Percentiles rank a stretch among this genome's conserved stretches.
Evolutionary conservation across 768 basidiomycete species (phyloP).

Genomic region (Termitomyces sp.): DNA sequence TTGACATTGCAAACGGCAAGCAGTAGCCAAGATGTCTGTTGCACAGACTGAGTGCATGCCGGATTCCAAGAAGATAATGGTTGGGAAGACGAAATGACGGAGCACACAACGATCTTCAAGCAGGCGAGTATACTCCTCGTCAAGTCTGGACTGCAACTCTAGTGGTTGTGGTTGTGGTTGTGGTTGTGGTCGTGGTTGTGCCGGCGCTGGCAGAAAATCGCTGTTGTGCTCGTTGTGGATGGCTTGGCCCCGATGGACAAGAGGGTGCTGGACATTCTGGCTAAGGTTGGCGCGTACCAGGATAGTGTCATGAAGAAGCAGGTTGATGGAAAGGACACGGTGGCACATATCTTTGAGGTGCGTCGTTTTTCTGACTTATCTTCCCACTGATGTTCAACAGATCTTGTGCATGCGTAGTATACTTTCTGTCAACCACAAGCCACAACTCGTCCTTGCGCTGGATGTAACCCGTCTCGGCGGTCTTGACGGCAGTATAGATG

Average conservation of each 20-base stretch:
- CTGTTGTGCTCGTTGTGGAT: constrained; percentile 85
- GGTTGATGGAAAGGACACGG: constrained; percentile 80
- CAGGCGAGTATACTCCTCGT: too few relatives aligned
- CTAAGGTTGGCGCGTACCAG: constrained; percentile 89
- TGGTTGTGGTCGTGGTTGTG: too few relatives aligned
- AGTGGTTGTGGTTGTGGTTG: too few relatives aligned
- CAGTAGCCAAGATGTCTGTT: too few relatives aligned
- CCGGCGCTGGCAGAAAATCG: constrained; percentile 93
- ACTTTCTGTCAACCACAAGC: constrained; percentile 85
- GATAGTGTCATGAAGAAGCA: constrained; percentile 95
- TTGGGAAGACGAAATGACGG: too few relatives aligned
- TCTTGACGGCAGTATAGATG: too few relatives aligned
- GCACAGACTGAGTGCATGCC: too few relatives aligned
- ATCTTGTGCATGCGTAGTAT: constrained; percentile 48
- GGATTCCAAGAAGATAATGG: too few relatives aligned
- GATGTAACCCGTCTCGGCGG: too few relatives aligned
- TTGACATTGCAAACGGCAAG: constrained; percentile 54
- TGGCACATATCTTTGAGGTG: constrained; percentile 95
- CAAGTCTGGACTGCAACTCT: too few relatives aligned
- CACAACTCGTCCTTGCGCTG: constrained; percentile 84
- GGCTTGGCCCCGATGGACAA: constrained; percentile 95
- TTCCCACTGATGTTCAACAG: neutral
- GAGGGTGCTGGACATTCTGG: constrained; percentile 81
- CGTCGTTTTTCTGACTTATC: too few relatives aligned
- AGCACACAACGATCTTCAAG: too few relatives aligned